These are phyloP conservation scores for Tuber indicum DNA, from an alignment of 495 filamentous ascomycete species.

Conservation along the genomic window DNA sequence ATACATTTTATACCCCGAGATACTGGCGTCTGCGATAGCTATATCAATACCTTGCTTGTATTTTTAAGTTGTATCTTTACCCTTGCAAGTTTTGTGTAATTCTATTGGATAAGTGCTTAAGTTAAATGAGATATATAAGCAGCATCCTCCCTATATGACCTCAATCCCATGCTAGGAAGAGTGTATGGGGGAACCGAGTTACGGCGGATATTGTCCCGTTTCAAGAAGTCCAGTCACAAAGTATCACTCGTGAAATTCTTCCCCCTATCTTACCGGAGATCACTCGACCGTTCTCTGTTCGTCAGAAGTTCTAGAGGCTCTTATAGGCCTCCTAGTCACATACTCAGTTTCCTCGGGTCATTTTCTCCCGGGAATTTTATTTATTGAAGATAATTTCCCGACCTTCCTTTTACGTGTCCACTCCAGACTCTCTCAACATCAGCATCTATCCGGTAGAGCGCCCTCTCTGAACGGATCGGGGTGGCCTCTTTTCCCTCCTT, in stretches of 20 bases:
- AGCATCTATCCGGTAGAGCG: no score
- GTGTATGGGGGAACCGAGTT: not conserved
- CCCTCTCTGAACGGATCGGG: no score
- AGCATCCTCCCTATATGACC: not conserved
- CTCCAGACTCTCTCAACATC: no score
- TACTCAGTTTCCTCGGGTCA: not conserved
- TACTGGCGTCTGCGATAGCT: not conserved
- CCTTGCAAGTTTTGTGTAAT: not conserved
- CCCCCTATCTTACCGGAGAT: not conserved
- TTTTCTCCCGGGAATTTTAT: not conserved
- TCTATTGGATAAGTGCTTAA: no score
- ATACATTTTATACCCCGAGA: not conserved
- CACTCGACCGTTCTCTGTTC: not conserved
- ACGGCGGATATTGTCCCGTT: not conserved
- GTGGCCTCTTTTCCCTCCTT: no score
- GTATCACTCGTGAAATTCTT: not conserved
- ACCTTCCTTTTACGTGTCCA: not conserved
- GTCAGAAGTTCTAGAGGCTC: not conserved
- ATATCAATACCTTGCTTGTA: not conserved
- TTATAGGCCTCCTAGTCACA: no score
- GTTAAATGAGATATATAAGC: not conserved
- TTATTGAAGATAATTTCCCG: not conserved
- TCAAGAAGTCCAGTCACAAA: not conserved
- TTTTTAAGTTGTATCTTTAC: not conserved
- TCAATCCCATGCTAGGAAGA: not conserved